Base-by-base conservation (phyloP, 23 red algal species). In the Gracilaria domingensis region DNA sequence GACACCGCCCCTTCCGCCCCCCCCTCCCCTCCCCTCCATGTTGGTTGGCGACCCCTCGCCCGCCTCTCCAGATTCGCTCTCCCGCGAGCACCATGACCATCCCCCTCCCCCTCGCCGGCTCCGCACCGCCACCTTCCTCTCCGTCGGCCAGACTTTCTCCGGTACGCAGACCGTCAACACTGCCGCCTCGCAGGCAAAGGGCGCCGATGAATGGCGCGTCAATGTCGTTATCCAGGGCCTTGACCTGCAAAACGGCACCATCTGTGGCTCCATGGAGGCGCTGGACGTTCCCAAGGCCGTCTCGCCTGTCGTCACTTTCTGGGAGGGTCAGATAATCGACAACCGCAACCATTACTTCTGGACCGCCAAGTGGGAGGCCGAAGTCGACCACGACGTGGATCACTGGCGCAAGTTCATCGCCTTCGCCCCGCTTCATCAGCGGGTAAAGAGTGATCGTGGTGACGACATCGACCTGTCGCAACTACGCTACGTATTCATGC, bases 271-370 rank as follows among this genome's bases (percentile, higher is more conserved):
- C 48, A 95, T 95, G 93, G 93, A 95, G 45, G 93, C 93, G 0
- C 30, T 95, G 36, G 85, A 95, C 60, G 93, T 95, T 16, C 83
- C 83, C 35, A 88, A 82, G 51, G 76, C 88, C n/a, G 61, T 61
- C 26, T 79, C 86, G 12, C 93, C 93, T 18, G 93, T 95, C 40
- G 77, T 95, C 47, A 95, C 93, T 17, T 95, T 95, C 61, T 95
- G 93, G 93, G 76, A 82, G 72, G 93, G 93, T 35, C 74, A 95
- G 77, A 90, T 95, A 84, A 78, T 95, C 28, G 93, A 95, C 66
- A 95, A 95, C 62, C 32, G 65, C 61, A 88, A 95, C 67, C 57
- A 88, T 57, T 89, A 82, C 60, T 95, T 95, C 55, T 81, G 75
- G 47, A 95, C 93, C 45, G 72, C 83, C 28, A 48, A 74, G 14